phyloP scores from a whole-genome alignment of 106 monocot genomes.

The Apostasia shenzhenica region DNA sequence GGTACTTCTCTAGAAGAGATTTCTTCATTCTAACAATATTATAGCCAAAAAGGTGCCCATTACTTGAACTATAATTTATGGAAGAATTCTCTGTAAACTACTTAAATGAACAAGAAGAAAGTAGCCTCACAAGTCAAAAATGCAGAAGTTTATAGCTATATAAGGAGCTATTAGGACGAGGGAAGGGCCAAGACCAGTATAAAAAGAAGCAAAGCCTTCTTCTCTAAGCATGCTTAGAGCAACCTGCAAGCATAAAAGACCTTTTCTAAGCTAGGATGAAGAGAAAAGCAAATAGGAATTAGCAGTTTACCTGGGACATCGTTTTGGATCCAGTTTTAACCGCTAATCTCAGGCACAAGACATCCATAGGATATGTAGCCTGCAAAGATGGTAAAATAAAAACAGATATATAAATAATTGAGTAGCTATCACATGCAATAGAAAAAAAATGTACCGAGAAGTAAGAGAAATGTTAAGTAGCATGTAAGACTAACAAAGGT shows the following conservation, averaged over 20 bases:
- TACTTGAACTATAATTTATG: too few relatives aligned
- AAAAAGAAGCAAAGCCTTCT: constrained; percentile 91
- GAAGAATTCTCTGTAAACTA: too few relatives aligned
- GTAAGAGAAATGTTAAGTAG: background rate
- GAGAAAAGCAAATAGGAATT: background rate
- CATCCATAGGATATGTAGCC: constrained; percentile 98
- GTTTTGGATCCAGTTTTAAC: constrained; percentile 81
- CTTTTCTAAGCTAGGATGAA: background rate
- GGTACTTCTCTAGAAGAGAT: constrained; percentile 86
- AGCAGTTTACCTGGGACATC: constrained; percentile 75
- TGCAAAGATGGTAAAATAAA: constrained; percentile 12
- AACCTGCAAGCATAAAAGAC: constrained; percentile 40
- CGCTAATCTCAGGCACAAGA: constrained; percentile 76
- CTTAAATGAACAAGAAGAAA: background rate
- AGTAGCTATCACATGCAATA: background rate
- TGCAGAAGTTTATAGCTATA: constrained; percentile 95
- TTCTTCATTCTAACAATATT: constrained; percentile 72
- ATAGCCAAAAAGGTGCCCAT: constrained; percentile 3
- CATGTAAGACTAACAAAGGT: constrained; percentile 67
- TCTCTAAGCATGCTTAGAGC: constrained; percentile 83
- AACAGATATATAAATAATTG: background rate
- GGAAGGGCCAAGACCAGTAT: constrained; percentile 92
- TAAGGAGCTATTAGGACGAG: constrained; percentile 92
- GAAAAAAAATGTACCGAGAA: too few relatives aligned
- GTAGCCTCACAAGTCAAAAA: constrained; percentile 89